These are phyloP conservation scores for Plectranthus barbatus DNA, from an alignment of 257 asterid genomes.

Conservation along the genomic window DNA sequence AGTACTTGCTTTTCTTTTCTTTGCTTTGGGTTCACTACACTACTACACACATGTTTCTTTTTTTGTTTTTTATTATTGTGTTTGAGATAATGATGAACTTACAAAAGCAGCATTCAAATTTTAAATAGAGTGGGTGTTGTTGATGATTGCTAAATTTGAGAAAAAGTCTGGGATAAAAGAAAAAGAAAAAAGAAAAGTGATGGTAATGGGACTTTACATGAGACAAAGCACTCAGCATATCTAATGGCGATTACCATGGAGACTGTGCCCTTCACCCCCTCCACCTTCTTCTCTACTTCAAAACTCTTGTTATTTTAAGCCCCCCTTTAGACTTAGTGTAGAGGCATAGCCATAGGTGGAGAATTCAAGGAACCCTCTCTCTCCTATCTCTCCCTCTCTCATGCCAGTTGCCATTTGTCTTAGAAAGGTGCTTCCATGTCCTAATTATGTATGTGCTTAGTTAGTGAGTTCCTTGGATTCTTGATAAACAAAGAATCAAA, in stretches of 20 bases:
- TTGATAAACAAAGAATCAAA: not conserved
- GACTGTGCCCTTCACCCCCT: constrained; percentile 1
- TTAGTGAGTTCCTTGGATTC: constrained; percentile 11
- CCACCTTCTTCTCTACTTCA: not conserved
- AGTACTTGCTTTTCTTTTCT: not conserved
- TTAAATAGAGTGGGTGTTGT: not conserved
- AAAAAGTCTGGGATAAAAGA: not conserved
- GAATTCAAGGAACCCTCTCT: constrained; percentile 16
- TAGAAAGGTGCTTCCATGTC: not conserved
- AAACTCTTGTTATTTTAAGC: not conserved
- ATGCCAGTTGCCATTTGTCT: too few relatives aligned
- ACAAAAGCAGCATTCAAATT: constrained; percentile 1
- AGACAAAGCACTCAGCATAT: constrained; percentile 16
- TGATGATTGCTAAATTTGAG: not conserved
- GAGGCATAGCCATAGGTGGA: constrained; percentile 23
- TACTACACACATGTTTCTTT: too few relatives aligned
- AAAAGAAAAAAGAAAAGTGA: not conserved
- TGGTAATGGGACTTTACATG: not conserved
- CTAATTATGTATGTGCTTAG: not conserved
- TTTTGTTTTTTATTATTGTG: not conserved
- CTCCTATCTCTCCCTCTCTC: too few relatives aligned
- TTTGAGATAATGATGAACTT: not conserved
- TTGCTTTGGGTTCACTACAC: too few relatives aligned
- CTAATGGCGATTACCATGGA: constrained; percentile 8
- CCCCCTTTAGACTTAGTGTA: not conserved